Percentiles rank a stretch among this genome's conserved stretches.
Conservation (phyloP, 768 basidiomycete genomes). For the Lactarius vividus region DNA sequence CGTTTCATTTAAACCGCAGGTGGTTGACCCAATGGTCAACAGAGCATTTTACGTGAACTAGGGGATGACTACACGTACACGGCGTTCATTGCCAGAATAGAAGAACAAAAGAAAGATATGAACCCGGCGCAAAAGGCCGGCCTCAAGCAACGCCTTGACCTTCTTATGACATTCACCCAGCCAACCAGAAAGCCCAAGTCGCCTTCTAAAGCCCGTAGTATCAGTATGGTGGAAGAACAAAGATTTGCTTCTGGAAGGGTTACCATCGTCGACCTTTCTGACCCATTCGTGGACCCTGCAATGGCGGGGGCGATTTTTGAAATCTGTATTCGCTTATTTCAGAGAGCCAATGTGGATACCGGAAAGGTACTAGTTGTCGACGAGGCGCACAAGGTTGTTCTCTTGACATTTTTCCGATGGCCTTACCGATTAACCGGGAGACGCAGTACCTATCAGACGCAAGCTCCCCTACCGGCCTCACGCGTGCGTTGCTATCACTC, state of each 20-base stretch:
- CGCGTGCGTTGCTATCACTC: conserved; percentile 53
- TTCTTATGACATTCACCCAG: conserved; percentile 57
- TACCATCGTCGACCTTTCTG: conserved; percentile 69
- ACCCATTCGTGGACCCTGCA: conserved; percentile 65
- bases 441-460: conserved; percentile 57
- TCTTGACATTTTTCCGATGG: conserved; percentile 12
- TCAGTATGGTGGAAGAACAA: neutral
- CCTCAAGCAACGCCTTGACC: conserved; percentile 60
- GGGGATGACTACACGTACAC: conserved; percentile 57
- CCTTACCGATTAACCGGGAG: conserved; percentile 2
- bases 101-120: conserved; percentile 48
- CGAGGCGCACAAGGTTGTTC: conserved; percentile 73
- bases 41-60: conserved; percentile 61
- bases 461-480: conserved; percentile 49
- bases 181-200: conserved; percentile 31
- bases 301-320: conserved; percentile 72
- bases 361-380: conserved; percentile 73
- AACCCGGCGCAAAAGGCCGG: conserved; percentile 54
- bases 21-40: conserved; percentile 10
- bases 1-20: neutral
- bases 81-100: conserved; percentile 48
- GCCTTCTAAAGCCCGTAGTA: conserved; percentile 12
- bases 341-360: conserved; percentile 54
- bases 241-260: conserved; percentile 58
- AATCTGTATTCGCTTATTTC: conserved; percentile 62